Percentiles rank a stretch among this genome's conserved stretches.
Evolutionary conservation across 371 early-diverging fungal species (phyloP).

Genomic region (Mortierella sp.): DNA sequence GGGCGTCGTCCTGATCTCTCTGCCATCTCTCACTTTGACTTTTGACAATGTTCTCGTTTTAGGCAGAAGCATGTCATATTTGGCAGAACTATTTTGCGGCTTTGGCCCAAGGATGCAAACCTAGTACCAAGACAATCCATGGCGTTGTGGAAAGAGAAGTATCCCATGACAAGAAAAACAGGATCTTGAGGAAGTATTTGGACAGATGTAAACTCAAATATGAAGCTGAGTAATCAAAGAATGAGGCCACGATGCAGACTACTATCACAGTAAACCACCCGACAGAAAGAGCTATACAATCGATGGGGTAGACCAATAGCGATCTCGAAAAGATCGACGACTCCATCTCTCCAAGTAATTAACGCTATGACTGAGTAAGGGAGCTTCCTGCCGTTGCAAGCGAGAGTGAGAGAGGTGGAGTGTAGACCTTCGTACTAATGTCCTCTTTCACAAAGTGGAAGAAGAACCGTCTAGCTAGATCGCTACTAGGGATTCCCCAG

Average conservation of each 20-base stretch:
- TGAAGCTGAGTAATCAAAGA: slow-evolving; percentile 18
- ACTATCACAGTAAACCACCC: slow-evolving; percentile 28
- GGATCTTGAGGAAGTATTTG: slow-evolving; percentile 21
- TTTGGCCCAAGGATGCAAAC: too few species aligned
- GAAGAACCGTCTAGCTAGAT: slow-evolving; percentile 11
- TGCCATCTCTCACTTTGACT: too few species aligned
- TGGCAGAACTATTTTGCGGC: too few species aligned
- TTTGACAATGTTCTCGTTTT: too few species aligned
- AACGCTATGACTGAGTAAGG: slow-evolving; percentile 8
- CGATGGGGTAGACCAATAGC: slow-evolving; percentile 22
- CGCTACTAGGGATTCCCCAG: slow-evolving; percentile 10
- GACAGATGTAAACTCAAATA: slow-evolving; percentile 19
- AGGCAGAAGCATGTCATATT: too few species aligned
- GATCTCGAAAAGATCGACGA: slow-evolving; percentile 28
- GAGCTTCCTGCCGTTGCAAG: slow-evolving; percentile 10
- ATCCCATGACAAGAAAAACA: slow-evolving; percentile 18
- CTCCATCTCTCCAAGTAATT: slow-evolving; percentile 21
- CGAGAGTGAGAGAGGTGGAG: too few species aligned
- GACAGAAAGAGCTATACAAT: slow-evolving; percentile 30
- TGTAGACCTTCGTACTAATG: too few species aligned
- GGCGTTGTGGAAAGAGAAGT: too few species aligned
- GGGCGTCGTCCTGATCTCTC: too few species aligned
- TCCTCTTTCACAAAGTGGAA: slow-evolving; percentile 6
- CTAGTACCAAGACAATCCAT: too few species aligned
- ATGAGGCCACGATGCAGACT: slow-evolving; percentile 25